These are phyloP conservation scores for Achaetomiella virescens DNA, from an alignment of 495 filamentous ascomycete genomes.

Conservation along the genomic window DNA sequence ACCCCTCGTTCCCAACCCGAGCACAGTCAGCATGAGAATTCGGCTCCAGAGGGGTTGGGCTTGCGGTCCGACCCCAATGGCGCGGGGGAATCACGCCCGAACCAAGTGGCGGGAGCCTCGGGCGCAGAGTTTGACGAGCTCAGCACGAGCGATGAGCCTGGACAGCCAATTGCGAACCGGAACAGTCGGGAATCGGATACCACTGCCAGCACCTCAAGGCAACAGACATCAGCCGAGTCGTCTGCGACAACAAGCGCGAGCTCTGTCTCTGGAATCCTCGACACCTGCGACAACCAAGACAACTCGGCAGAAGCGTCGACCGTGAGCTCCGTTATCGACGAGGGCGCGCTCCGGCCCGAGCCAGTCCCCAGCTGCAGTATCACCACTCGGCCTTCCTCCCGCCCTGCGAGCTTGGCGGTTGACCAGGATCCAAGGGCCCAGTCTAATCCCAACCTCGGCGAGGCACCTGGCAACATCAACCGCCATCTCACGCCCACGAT, in stretches of 20 bases:
- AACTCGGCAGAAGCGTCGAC: constrained; percentile 34
- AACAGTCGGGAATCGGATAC: constrained; percentile 45
- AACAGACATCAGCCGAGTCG: constrained; percentile 38
- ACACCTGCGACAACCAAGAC: constrained; percentile 35
- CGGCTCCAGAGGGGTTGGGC: constrained; percentile 5
- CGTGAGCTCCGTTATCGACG: constrained; percentile 39
- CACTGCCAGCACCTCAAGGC: constrained; percentile 39
- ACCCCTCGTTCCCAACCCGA: constrained; percentile 26
- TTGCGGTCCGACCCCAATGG: constrained; percentile 1
- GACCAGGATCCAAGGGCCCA: constrained; percentile 36
- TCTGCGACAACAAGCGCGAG: constrained; percentile 46
- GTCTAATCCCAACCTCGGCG: constrained; percentile 42
- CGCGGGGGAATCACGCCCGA: constrained; percentile 13
- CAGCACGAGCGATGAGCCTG: constrained; percentile 29
- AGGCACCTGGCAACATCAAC: constrained; percentile 39
- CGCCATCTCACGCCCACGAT: constrained; percentile 54
- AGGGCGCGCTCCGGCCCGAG: constrained; percentile 28
- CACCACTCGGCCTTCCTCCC: constrained; percentile 44
- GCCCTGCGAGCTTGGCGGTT: constrained; percentile 31
- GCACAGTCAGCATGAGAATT: not conserved
- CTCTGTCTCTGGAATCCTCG: constrained; percentile 42
- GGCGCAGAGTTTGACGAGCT: constrained; percentile 28
- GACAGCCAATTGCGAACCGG: constrained; percentile 32
- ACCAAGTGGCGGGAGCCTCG: constrained; percentile 4
- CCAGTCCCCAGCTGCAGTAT: constrained; percentile 52